Conservation (phyloP, 2,329 filamentous ascomycete genomes). For the Bimuria novae-zelandiae region DNA sequence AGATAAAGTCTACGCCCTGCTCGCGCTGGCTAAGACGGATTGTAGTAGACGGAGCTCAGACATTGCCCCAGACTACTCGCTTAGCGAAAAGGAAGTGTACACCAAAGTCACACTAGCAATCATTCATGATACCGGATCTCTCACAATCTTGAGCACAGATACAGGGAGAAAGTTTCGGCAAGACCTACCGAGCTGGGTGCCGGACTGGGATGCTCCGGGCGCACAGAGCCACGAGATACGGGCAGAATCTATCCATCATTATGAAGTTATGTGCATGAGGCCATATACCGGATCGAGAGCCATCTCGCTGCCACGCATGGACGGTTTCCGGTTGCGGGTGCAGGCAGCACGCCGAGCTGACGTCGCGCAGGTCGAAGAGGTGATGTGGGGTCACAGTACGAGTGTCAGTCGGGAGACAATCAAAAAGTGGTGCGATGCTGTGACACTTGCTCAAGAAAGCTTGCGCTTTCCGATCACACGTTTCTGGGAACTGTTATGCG, state of each 20-base stretch:
- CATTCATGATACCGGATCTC: conserved; percentile 6
- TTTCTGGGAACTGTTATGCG: background rate
- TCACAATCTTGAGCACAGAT: conserved; percentile 19
- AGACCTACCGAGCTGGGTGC: conserved; percentile 28
- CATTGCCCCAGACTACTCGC: conserved; percentile 16
- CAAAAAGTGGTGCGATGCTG: background rate
- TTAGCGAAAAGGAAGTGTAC: conserved; percentile 16
- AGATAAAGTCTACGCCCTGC: conserved; percentile 25
- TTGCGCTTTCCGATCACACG: background rate
- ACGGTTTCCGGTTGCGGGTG: background rate
- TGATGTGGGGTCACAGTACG: background rate
- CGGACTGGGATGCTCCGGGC: conserved; percentile 23
- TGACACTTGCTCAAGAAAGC: background rate
- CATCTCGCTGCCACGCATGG: too few species aligned
- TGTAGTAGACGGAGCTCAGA: background rate
- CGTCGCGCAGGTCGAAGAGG: background rate
- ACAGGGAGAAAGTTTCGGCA: conserved; percentile 17
- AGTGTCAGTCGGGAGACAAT: background rate
- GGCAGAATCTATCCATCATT: background rate
- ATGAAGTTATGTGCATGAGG: background rate
- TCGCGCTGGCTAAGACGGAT: conserved; percentile 7
- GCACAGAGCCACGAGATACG: conserved; percentile 7
- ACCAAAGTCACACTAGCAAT: conserved; percentile 8
- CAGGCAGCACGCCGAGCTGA: background rate
- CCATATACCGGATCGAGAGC: background rate